Evolutionary conservation across 805 yeast species (phyloP).

Genomic region (Starmera pachycereana): DNA sequence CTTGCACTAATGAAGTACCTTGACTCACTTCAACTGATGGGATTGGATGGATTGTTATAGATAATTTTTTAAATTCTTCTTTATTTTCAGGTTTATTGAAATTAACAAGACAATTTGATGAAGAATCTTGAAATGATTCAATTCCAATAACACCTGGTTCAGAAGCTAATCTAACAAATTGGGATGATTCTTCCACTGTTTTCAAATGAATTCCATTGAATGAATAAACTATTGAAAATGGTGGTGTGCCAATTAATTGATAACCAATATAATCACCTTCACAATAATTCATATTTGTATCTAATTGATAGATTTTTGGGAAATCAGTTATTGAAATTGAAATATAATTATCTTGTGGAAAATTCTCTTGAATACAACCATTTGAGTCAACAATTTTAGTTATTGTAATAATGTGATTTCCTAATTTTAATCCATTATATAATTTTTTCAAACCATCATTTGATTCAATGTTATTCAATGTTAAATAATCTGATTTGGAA

Average conservation of each 20-base stretch:
- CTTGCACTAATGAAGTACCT: conserved; percentile 67
- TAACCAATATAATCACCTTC: conserved; percentile 86
- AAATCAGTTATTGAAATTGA: conserved; percentile 62
- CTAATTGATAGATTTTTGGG: conserved; percentile 49
- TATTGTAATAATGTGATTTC: conserved; percentile 56
- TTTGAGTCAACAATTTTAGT: conserved; percentile 51
- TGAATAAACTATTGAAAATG: conserved; percentile 64
- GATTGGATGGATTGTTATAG: conserved; percentile 38
- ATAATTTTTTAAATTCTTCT: conserved; percentile 21
- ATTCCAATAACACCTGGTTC: conserved; percentile 70
- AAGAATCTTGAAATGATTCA: conserved; percentile 61
- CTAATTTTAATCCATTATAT: conserved; percentile 49
- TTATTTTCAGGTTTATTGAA: conserved; percentile 31
- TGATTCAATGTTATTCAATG: conserved; percentile 32
- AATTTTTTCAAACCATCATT: conserved; percentile 30
- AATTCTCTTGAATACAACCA: conserved; percentile 50
- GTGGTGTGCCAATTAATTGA: conserved; percentile 67
- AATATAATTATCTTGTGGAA: conserved; percentile 32
- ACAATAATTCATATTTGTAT: conserved; percentile 49
- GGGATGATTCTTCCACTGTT: conserved; percentile 40
- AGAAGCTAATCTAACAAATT: conserved; percentile 64
- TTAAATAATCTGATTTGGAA: conserved; percentile 38
- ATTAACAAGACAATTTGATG: conserved; percentile 61
- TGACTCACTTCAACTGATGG: conserved; percentile 78
- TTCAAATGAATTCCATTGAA: conserved; percentile 55